Conservation (phyloP, 345 rosid genomes). For the Anastatica hierochuntica region DNA sequence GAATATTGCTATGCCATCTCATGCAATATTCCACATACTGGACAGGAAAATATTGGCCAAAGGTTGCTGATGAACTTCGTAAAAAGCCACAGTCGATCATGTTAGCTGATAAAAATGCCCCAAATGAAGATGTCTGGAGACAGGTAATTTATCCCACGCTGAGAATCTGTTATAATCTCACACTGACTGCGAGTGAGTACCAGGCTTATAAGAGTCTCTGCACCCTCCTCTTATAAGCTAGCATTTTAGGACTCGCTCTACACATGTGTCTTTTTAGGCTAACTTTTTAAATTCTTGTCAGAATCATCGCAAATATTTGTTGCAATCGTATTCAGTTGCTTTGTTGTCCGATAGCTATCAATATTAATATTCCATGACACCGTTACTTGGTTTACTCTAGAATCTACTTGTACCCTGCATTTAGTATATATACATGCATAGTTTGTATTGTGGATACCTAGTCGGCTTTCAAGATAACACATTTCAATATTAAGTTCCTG, state of each 20-base stretch:
- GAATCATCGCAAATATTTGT: neutral
- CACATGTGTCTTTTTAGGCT: neutral
- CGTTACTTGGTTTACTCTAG: no score
- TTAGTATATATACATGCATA: no score
- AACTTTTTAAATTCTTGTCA: slow-evolving; percentile 1
- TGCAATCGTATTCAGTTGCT: slow-evolving; percentile 7
- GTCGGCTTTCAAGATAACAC: neutral
- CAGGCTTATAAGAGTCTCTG: slow-evolving; percentile 1
- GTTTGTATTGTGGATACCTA: no score
- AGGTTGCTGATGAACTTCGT: slow-evolving; percentile 62
- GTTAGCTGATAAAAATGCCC: slow-evolving; percentile 99
- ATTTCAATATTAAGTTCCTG: neutral
- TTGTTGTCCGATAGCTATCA: neutral
- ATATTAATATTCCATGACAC: no score
- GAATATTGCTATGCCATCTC: slow-evolving; percentile 1
- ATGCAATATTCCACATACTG: slow-evolving; percentile 1
- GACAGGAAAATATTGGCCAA: slow-evolving; percentile 82
- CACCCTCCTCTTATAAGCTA: neutral
- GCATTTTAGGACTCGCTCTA: neutral
- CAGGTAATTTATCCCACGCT: slow-evolving; percentile 40
- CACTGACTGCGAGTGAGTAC: neutral
- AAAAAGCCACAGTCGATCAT: slow-evolving; percentile 73
- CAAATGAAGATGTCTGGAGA: slow-evolving; percentile 98
- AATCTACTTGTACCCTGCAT: no score
- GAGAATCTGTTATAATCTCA: slow-evolving; percentile 6